Percentiles rank a stretch among this genome's conserved stretches.
phyloP scores from a whole-genome alignment of 305 asterid species.

The Solanum hybrid region DNA sequence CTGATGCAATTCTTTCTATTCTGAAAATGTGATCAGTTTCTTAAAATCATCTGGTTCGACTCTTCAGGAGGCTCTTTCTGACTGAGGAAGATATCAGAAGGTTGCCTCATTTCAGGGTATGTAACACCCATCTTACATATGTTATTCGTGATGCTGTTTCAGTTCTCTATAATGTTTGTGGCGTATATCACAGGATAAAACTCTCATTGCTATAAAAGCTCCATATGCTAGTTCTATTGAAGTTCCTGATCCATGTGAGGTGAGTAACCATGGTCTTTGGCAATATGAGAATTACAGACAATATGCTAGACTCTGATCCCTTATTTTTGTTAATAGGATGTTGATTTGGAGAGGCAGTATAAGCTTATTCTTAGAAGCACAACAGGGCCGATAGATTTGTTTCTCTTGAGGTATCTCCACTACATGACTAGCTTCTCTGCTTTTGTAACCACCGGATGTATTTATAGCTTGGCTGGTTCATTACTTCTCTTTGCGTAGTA shows the following conservation, averaged over 20 bases:
- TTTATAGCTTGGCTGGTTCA: neutral
- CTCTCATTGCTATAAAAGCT: slow-evolving; percentile 61
- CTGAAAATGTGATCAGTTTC: neutral
- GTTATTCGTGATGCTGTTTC: slow-evolving; percentile 10
- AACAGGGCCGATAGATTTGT: slow-evolving; percentile 52
- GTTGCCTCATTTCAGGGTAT: slow-evolving; percentile 54
- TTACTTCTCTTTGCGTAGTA: neutral
- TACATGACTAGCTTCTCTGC: neutral
- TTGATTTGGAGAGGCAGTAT: slow-evolving; percentile 32
- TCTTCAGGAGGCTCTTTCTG: slow-evolving; percentile 55
- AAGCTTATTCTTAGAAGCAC: slow-evolving; percentile 62
- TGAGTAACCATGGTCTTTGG: slow-evolving; percentile 13
- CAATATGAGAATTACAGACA: neutral
- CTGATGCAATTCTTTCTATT: neutral
- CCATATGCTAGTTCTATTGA: slow-evolving; percentile 65
- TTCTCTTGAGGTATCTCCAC: slow-evolving; percentile 53
- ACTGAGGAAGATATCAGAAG: slow-evolving; percentile 63
- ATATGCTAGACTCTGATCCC: slow-evolving; percentile 11
- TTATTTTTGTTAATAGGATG: slow-evolving; percentile 32
- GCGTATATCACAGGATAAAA: slow-evolving; percentile 41
- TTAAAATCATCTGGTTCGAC: slow-evolving; percentile 10
- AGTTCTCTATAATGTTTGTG: slow-evolving; percentile 4
- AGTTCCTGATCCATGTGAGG: slow-evolving; percentile 88
- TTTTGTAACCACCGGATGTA: neutral
- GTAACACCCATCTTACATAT: slow-evolving; percentile 13